A percentile compares a stretch with the other conserved stretches of the same genome.
Evolutionary conservation across 2,329 filamentous ascomycete genomes (phyloP).

Genomic region (Microdochium paspali): DNA sequence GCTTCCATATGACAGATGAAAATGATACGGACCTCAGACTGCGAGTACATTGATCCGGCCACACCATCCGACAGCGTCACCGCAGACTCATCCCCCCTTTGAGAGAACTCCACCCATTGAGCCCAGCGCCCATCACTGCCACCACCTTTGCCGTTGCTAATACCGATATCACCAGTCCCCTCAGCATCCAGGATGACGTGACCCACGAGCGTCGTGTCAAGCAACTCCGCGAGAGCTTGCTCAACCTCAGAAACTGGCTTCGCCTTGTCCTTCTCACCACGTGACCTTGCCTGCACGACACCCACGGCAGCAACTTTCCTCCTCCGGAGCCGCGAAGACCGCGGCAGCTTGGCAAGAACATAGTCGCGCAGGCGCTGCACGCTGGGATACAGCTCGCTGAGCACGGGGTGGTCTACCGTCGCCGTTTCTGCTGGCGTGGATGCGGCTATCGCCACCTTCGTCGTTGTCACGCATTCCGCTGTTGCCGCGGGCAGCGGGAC

Average conservation of each 20-base stretch:
- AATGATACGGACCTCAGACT: slow-evolving; percentile 49
- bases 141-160: neutral
- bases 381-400: slow-evolving; percentile 58
- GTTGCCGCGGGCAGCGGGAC: too few relatives aligned
- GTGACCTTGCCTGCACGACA: slow-evolving; percentile 24
- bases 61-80: slow-evolving; percentile 40
- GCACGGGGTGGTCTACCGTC: slow-evolving; percentile 45
- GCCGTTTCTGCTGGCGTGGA: neutral
- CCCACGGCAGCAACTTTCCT: slow-evolving; percentile 44
- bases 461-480: too few relatives aligned
- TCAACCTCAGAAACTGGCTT: slow-evolving; percentile 22
- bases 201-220: slow-evolving; percentile 65
- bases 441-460: neutral
- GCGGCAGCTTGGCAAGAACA: slow-evolving; percentile 55
- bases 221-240: slow-evolving; percentile 39
- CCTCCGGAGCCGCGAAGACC: slow-evolving; percentile 52
- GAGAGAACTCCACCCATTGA: slow-evolving; percentile 52
- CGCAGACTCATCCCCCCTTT: slow-evolving; percentile 48
- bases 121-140: slow-evolving; percentile 32
- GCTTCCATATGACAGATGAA: slow-evolving; percentile 2
- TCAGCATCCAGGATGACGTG: too few relatives aligned
- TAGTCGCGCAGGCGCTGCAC: slow-evolving; percentile 63
- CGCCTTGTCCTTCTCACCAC: slow-evolving; percentile 3
- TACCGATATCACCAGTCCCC: neutral
- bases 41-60: slow-evolving; percentile 37